phyloP scores from a whole-genome alignment of 352 stramenopile species.

The Phytophthora sp. region DNA sequence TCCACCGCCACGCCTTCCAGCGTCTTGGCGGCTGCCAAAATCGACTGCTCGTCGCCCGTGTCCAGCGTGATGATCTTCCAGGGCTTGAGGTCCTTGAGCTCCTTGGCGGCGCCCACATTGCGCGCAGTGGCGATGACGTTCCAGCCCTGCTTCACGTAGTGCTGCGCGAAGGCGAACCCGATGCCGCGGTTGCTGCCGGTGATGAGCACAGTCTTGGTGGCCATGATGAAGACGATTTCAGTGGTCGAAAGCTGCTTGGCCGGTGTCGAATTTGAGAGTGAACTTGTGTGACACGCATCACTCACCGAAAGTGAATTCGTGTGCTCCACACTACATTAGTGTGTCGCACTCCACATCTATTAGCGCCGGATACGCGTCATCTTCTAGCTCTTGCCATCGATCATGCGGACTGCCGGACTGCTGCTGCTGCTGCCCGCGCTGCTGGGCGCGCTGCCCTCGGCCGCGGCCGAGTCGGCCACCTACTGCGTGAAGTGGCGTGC shows the following conservation, averaged over 20 bases:
- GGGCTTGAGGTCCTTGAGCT: constrained; percentile 34
- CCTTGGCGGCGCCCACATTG: constrained; percentile 36
- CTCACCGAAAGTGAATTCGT: not conserved
- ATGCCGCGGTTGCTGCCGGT: constrained; percentile 61
- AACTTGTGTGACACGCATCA: not conserved
- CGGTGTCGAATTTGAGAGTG: constrained; percentile 5
- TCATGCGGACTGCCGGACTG: constrained; percentile 17
- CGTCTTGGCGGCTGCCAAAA: constrained; percentile 41
- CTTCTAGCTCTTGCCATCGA: constrained; percentile 12
- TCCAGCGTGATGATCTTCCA: constrained; percentile 65
- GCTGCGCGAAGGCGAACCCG: constrained; percentile 43
- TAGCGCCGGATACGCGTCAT: constrained; percentile 28
- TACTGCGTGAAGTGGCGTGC: constrained; percentile 79
- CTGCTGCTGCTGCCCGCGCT: constrained; percentile 13
- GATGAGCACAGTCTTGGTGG: constrained; percentile 52
- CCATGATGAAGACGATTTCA: constrained; percentile 3
- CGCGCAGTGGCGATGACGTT: constrained; percentile 54
- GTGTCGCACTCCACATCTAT: not conserved
- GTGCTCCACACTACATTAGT: constrained; percentile 3
- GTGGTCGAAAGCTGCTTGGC: not conserved
- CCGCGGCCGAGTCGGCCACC: constrained; percentile 8
- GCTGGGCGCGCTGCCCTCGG: not conserved
- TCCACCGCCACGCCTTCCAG: constrained; percentile 54
- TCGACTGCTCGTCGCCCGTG: constrained; percentile 58
- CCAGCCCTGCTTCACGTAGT: constrained; percentile 55